Evolutionary conservation across 2,329 filamentous ascomycete species (phyloP).

Genomic region (Penicillium sp.): DNA sequence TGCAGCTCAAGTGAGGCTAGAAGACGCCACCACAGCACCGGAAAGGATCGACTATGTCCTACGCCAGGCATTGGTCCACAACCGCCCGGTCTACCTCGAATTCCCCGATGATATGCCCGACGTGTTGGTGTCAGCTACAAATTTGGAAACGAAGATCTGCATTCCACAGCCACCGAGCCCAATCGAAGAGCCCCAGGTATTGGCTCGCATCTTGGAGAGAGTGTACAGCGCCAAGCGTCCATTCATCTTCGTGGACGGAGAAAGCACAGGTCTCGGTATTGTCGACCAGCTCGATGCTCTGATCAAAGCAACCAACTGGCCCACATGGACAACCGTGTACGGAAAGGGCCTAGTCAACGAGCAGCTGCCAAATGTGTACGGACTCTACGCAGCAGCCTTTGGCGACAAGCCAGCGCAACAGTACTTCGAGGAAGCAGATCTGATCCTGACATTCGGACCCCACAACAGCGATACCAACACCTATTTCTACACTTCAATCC

Average conservation of each 20-base stretch:
- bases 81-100: conserved; percentile 57
- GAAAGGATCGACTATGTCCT: conserved; percentile 55
- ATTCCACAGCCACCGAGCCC: conserved; percentile 16
- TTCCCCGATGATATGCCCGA: conserved; percentile 56
- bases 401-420: conserved; percentile 35
- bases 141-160: conserved; percentile 20
- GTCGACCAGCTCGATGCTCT: conserved; percentile 46
- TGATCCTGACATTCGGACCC: conserved; percentile 39
- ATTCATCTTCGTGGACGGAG: conserved; percentile 55
- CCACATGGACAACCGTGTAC: conserved; percentile 50
- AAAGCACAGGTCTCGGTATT: conserved; percentile 47
- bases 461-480: conserved; percentile 49
- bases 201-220: conserved; percentile 42
- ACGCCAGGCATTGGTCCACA: conserved; percentile 52
- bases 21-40: conserved; percentile 47
- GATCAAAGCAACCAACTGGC: conserved; percentile 47
- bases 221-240: conserved; percentile 51
- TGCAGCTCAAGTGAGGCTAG: conserved; percentile 51
- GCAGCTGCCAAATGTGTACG: conserved; percentile 49
- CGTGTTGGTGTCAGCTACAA: conserved; percentile 21
- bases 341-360: conserved; percentile 56
- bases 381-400: conserved; percentile 50
- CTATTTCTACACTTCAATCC: conserved; percentile 76
- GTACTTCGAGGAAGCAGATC: conserved; percentile 42
- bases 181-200: conserved; percentile 15